Evolutionary conservation across 257 asterid species (phyloP).

Genomic region (Jacaranda mimosifolia): DNA sequence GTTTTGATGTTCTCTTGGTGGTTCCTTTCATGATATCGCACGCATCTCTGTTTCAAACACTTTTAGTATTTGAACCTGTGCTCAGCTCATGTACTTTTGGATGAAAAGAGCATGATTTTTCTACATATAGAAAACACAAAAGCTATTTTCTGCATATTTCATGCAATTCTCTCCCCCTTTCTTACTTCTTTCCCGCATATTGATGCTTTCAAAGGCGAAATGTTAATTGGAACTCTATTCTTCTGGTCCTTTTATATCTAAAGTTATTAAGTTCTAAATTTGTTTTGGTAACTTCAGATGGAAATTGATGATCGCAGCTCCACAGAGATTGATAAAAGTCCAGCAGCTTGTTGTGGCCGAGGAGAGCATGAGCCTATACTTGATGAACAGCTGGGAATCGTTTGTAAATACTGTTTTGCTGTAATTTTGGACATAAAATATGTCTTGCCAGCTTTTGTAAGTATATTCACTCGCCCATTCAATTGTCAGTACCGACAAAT

Average conservation of each 20-base stretch:
- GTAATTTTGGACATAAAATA: conserved; percentile 61
- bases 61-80: too few relatives aligned
- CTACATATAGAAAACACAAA: too few relatives aligned
- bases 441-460: conserved; percentile 70
- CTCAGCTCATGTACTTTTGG: too few relatives aligned
- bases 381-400: conserved; percentile 75
- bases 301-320: conserved; percentile 29
- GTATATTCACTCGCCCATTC: conserved; percentile 22
- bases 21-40: too few relatives aligned
- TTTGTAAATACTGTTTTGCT: conserved; percentile 54
- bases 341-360: conserved; percentile 45
- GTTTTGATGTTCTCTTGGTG: too few relatives aligned
- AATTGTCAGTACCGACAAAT: background rate
- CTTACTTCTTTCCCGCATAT: background rate
- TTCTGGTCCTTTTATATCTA: background rate
- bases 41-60: too few relatives aligned
- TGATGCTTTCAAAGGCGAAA: background rate
- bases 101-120: too few relatives aligned
- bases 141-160: background rate
- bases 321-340: conserved; percentile 36
- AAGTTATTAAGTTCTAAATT: background rate
- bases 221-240: background rate
- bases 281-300: conserved; percentile 42
- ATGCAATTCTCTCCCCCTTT: background rate
- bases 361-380: conserved; percentile 61